Evolutionary conservation across 305 asterid species (phyloP).

Genomic region (Fraxinus floribunda): DNA sequence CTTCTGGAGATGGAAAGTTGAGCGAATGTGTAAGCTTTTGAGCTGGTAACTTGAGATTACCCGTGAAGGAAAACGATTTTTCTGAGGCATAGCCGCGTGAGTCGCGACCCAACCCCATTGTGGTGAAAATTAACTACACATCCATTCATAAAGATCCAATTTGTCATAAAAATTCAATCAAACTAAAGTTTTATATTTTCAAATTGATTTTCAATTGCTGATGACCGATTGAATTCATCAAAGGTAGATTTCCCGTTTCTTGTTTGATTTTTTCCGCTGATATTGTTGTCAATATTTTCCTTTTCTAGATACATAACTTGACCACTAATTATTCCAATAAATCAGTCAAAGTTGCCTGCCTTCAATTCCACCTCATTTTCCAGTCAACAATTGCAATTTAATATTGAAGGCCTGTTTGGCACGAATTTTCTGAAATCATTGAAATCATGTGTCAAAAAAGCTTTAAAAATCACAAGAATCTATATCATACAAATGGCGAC

Average conservation of each 20-base stretch:
- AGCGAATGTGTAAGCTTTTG: constrained; percentile 59
- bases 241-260: background rate
- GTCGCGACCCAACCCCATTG: background rate
- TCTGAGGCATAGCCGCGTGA: constrained; percentile 7
- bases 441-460: background rate
- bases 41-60: constrained; percentile 58
- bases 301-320: background rate
- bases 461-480: background rate
- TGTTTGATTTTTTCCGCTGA: background rate
- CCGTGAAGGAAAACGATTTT: constrained; percentile 63
- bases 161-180: background rate
- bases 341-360: constrained; percentile 23
- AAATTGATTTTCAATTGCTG: background rate
- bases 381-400: background rate
- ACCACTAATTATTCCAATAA: constrained; percentile 11
- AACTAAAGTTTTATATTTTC: background rate
- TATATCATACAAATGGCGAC: background rate
- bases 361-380: constrained; percentile 13
- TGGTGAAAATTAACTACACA: background rate
- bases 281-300: background rate
- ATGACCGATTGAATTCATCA: background rate
- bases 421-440: background rate
- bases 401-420: background rate
- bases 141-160: background rate
- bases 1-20: constrained; percentile 31